Base-by-base conservation (phyloP, 2,329 filamentous ascomycete species). In the Paraphoma sp. region DNA sequence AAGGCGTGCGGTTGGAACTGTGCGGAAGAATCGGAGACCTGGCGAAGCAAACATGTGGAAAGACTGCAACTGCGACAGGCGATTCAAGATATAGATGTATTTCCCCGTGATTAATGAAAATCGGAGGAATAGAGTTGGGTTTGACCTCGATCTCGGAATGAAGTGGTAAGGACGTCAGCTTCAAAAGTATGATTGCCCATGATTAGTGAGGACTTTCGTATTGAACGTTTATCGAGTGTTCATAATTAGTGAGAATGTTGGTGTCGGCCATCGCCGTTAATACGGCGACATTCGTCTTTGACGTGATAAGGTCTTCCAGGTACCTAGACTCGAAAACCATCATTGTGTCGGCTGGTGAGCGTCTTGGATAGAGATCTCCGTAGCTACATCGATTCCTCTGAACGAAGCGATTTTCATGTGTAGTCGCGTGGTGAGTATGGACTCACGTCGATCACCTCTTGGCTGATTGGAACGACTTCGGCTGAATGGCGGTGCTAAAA, bases 11-110 rank as follows among this genome's bases (percentile, higher is more conserved):
- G 57, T 41, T 33, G 59, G 55, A 12, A 54, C 45, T 33, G 53
- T 53, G 48, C 60, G 63, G 8, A 65, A 12, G 8, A 61, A 61
- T 49, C 60, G 60, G 36, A 59, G 59, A 30, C 56, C 50, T 31
- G 64, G 56, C 17, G 52, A 48, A 9, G 60, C 48, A 44, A 65
- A 55, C 66, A 69, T 69, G 45, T 53, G 56, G 31, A 46, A 23
- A 14, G 9, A 17, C n/a, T 48, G 33, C 16, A 38, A 29, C 9
- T 38, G 18, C n/a, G 45, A 40, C 17, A 10, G 31, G 11, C 4
- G 41, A 18, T 30, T 36, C 11, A 23, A 51, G 23, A 29, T 14
- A 11, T 11, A 11, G 6, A 6, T 11, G n/a, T 38, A 6, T n/a
- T n/a, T 38, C 3, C 10, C 6, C 10, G 33, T 38, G n/a, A 11